Evolutionary conservation across 1,284 basidiomycete species (phyloP).

Genomic region (Leccinum laetum): DNA sequence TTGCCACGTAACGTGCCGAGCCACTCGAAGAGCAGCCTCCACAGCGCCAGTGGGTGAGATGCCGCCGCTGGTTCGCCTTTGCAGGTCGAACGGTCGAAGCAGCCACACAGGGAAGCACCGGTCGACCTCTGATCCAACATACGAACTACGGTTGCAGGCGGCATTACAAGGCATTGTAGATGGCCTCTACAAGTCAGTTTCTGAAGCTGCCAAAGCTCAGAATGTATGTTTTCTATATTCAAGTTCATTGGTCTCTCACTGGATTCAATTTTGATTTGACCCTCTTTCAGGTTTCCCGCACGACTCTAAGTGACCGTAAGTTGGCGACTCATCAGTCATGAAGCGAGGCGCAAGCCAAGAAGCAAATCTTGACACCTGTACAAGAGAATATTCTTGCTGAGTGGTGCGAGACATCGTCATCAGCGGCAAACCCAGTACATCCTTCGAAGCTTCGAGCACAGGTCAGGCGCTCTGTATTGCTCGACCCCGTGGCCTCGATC

Average conservation of each 20-base stretch:
- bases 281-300: background rate
- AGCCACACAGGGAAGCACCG: background rate
- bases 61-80: background rate
- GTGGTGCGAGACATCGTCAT: background rate
- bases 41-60: background rate
- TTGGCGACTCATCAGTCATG: background rate
- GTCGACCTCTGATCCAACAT: background rate
- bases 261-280: background rate
- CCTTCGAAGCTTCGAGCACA: background rate
- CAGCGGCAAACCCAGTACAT: background rate
- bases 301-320: background rate
- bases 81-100: background rate
- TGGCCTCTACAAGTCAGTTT: background rate
- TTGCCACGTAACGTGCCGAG: no score
- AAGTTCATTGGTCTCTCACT: no score
- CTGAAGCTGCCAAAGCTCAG: background rate
- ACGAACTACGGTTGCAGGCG: background rate
- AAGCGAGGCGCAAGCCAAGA: background rate
- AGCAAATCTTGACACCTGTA: background rate
- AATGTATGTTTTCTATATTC: background rate
- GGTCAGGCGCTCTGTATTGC: background rate
- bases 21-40: no score
- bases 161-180: background rate
- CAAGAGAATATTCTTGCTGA: background rate
- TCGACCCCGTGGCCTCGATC: background rate